Evolutionary conservation across 331 rosid species (phyloP).

Genomic region (Phaseolus coccineus): DNA sequence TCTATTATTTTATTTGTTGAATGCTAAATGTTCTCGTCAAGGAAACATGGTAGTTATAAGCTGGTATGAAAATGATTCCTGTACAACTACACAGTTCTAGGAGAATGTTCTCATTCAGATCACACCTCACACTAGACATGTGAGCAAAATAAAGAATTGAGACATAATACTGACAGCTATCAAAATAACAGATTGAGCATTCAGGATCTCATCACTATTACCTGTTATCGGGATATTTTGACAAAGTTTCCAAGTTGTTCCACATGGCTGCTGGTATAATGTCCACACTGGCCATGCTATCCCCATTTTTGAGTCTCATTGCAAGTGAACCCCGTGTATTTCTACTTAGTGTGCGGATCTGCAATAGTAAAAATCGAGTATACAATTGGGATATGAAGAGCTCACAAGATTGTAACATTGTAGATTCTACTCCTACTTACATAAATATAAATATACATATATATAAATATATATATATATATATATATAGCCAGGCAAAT

Average conservation of each 20-base stretch:
- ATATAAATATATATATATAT: too few species aligned
- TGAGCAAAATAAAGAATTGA: slow-evolving; percentile 16
- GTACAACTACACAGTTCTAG: not conserved
- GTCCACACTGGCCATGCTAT: slow-evolving; percentile 94
- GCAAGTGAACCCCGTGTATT: slow-evolving; percentile 90
- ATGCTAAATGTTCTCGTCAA: not conserved
- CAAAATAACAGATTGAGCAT: slow-evolving; percentile 26
- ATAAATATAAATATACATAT: too few species aligned
- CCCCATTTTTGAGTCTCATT: slow-evolving; percentile 85
- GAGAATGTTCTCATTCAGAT: slow-evolving; percentile 32
- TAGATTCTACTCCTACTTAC: too few species aligned
- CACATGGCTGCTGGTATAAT: slow-evolving; percentile 83
- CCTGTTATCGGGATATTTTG: slow-evolving; percentile 59
- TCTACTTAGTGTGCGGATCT: slow-evolving; percentile 89
- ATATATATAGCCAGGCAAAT: too few species aligned
- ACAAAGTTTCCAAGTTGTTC: slow-evolving; percentile 61
- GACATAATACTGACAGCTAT: slow-evolving; percentile 1
- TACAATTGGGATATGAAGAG: too few species aligned
- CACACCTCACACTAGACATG: not conserved
- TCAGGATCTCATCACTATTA: slow-evolving; percentile 47
- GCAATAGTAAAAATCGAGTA: not conserved
- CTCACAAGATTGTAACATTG: too few species aligned
- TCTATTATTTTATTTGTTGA: not conserved
- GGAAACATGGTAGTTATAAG: slow-evolving; percentile 23
- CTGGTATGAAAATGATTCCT: slow-evolving; percentile 14